Evolutionary conservation across 2,329 filamentous ascomycete genomes (phyloP).

Genomic region (Exserohilum turcica): DNA sequence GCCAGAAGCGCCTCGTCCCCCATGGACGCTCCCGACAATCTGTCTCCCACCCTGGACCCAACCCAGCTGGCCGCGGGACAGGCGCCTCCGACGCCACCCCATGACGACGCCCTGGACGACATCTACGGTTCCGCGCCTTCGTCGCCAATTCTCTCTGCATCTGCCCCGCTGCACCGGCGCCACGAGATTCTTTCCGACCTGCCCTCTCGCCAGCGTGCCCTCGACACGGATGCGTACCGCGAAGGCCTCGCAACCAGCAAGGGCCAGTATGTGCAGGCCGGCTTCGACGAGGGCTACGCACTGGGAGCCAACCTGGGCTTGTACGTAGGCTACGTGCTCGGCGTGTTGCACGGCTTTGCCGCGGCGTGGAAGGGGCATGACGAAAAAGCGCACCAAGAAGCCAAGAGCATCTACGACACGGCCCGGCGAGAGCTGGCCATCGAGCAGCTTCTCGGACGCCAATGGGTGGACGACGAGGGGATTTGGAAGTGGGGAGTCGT

Average conservation of each 20-base stretch:
- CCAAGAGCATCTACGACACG: conserved; percentile 39
- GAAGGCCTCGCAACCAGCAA: conserved; percentile 84
- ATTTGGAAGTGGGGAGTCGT: conserved; percentile 69
- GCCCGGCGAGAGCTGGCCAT: conserved; percentile 67
- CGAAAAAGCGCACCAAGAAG: conserved; percentile 31
- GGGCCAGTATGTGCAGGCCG: conserved; percentile 74
- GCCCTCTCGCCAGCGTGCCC: conserved; percentile 72
- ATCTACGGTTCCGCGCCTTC: conserved; percentile 54
- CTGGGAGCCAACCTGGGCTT: conserved; percentile 82
- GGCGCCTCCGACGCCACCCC: conserved; percentile 41
- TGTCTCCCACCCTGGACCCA: conserved; percentile 34
- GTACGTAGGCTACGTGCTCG: conserved; percentile 74
- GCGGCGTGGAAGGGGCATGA: conserved; percentile 51
- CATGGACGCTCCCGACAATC: conserved; percentile 28
- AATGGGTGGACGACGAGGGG: conserved; percentile 73
- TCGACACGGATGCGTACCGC: conserved; percentile 86
- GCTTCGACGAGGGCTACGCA: conserved; percentile 89
- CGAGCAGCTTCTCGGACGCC: conserved; percentile 64
- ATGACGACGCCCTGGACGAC: conserved; percentile 50
- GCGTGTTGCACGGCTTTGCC: conserved; percentile 74
- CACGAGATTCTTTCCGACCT: conserved; percentile 69
- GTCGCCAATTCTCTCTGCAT: conserved; percentile 39
- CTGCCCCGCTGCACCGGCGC: conserved; percentile 1
- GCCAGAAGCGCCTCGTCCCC: not conserved
- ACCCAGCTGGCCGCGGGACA: conserved; percentile 37